Percentiles rank a stretch among this genome's conserved stretches.
phyloP scores from a whole-genome alignment of 2,329 filamentous ascomycete genomes.

The Trichoderma guizhouense region DNA sequence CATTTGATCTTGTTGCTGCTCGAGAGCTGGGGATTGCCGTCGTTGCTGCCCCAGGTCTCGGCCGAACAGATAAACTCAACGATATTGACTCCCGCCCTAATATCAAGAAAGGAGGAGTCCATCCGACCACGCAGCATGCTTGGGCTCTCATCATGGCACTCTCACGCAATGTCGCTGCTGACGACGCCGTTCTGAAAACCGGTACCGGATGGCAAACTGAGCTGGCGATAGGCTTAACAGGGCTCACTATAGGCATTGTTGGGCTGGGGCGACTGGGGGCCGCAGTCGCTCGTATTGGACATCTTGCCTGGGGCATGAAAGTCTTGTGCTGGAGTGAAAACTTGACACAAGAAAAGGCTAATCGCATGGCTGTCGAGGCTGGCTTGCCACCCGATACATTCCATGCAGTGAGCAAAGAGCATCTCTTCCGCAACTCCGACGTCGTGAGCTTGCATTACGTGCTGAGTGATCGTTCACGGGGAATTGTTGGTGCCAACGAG shows the following conservation, averaged over 20 bases:
- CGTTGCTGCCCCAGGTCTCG: slow-evolving; percentile 7
- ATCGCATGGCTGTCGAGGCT: slow-evolving; percentile 49
- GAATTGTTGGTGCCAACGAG: slow-evolving; percentile 56
- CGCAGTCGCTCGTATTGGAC: background rate
- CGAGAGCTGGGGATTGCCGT: slow-evolving; percentile 34
- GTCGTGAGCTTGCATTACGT: slow-evolving; percentile 60
- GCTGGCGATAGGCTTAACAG: background rate
- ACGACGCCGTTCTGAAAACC: slow-evolving; percentile 31
- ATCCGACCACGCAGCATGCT: slow-evolving; percentile 54
- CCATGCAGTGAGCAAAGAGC: slow-evolving; percentile 56
- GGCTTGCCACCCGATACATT: slow-evolving; percentile 60
- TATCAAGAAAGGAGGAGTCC: slow-evolving; percentile 34
- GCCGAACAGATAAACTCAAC: background rate
- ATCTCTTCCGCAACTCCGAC: slow-evolving; percentile 50
- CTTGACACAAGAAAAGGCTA: slow-evolving; percentile 60
- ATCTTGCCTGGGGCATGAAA: slow-evolving; percentile 46
- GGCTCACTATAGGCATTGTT: background rate
- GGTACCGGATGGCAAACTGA: background rate
- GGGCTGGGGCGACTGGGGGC: background rate
- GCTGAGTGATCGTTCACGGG: slow-evolving; percentile 58
- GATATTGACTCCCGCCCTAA: slow-evolving; percentile 23
- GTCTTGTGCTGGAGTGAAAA: slow-evolving; percentile 63
- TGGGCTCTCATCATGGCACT: slow-evolving; percentile 56
- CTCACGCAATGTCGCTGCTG: slow-evolving; percentile 55
- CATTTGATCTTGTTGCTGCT: slow-evolving; percentile 54